Evolutionary conservation across 306 rosid species (phyloP).

Genomic region (Dalbergia cultrata): DNA sequence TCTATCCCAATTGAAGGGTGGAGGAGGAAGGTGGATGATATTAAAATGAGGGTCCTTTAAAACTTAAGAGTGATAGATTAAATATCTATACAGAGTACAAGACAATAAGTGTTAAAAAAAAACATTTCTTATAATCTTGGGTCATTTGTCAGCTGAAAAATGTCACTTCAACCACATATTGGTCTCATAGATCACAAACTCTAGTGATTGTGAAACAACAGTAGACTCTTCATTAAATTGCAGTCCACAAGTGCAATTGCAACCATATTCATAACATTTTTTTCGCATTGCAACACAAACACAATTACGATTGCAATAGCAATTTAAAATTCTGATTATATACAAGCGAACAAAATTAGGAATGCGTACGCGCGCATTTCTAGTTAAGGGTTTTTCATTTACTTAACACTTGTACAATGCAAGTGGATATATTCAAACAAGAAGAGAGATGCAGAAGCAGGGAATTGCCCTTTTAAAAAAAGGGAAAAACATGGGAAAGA

Average conservation of each 20-base stretch:
- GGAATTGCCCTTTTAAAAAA: neutral
- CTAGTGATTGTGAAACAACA: neutral
- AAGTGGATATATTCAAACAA: conserved; percentile 41
- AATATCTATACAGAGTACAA: too few species aligned
- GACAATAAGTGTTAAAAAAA: too few species aligned
- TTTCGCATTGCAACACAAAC: too few species aligned
- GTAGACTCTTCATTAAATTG: neutral
- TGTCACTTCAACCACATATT: neutral
- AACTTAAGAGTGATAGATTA: too few species aligned
- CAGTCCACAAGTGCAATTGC: too few species aligned
- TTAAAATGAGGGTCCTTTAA: too few species aligned
- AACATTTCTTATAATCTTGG: too few species aligned
- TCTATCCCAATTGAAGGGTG: too few species aligned
- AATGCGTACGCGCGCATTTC: conserved; percentile 20
- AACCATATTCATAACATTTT: too few species aligned
- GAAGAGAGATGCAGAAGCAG: conserved; percentile 8
- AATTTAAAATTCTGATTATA: neutral
- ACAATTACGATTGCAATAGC: too few species aligned
- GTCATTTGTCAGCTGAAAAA: neutral
- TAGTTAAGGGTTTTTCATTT: neutral
- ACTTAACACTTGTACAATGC: neutral
- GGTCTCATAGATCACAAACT: neutral
- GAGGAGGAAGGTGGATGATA: too few species aligned
- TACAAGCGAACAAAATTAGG: conserved; percentile 32
- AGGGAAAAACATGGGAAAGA: conserved; percentile 8